Percentiles rank a stretch among this genome's conserved stretches.
Evolutionary conservation across 805 yeast genomes (phyloP).

Genomic region (Ogataea kodamae): DNA sequence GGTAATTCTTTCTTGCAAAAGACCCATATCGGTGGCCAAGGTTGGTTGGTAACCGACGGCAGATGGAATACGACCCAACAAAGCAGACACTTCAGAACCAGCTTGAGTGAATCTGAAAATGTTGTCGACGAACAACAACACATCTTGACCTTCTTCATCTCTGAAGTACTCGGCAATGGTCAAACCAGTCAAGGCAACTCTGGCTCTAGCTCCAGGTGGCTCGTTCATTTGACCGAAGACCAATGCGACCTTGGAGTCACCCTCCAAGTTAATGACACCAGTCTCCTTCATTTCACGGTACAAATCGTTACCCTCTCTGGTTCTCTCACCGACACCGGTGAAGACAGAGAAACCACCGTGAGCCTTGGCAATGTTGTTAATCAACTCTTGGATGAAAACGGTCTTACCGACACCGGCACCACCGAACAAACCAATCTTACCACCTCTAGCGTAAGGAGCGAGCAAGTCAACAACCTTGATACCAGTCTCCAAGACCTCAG

Average conservation of each 20-base stretch:
- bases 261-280: slow-evolving; percentile 99
- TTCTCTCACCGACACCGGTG: slow-evolving; percentile 99
- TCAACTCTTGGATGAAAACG: slow-evolving; percentile 98
- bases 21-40: slow-evolving; percentile 99
- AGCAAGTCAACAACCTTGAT: slow-evolving; percentile 98
- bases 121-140: slow-evolving; percentile 97
- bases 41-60: slow-evolving; percentile 99
- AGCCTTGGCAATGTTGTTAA: slow-evolving; percentile 99
- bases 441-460: slow-evolving; percentile 99
- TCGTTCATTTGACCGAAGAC: slow-evolving; percentile 99
- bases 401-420: slow-evolving; percentile 99
- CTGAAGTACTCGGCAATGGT: slow-evolving; percentile 99
- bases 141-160: slow-evolving; percentile 99
- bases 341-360: slow-evolving; percentile 99
- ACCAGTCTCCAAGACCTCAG: slow-evolving; percentile 99
- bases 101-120: slow-evolving; percentile 99
- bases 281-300: slow-evolving; percentile 99
- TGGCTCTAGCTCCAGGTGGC: slow-evolving; percentile 99
- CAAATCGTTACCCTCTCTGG: slow-evolving; percentile 99
- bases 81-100: slow-evolving; percentile 99
- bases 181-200: slow-evolving; percentile 99
- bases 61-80: slow-evolving; percentile 99
- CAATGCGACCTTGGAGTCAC: slow-evolving; percentile 98
- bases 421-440: slow-evolving; percentile 99
- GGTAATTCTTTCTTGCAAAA: slow-evolving; percentile 99